Base-by-base conservation (phyloP, 2,329 filamentous ascomycete species). In the Diaporthe sp. region DNA sequence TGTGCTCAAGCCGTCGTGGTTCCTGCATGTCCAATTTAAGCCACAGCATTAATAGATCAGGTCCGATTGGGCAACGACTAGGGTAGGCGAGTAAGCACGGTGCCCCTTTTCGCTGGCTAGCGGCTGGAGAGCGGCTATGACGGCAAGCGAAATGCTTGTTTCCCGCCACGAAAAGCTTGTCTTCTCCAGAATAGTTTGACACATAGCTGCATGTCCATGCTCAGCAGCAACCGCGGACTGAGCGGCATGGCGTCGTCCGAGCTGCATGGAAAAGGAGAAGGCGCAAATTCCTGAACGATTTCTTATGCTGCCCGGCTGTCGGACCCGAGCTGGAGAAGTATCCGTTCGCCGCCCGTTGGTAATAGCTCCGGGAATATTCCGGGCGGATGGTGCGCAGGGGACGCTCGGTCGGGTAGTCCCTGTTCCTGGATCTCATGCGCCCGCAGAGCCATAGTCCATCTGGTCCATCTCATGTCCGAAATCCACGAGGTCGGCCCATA, bases 141-240 rank as follows among this genome's bases (percentile, higher is more conserved):
- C 56, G 69, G 56, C 69, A 71, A 56, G 39, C 51, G 55, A 70
- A 58, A 70, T 22, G 68, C 68, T 70, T 70, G 42, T 59, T 32
- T 56, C 25, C 37, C 51, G 53, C 42, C 69, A 30, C 44, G 25
- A 44, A 30, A 71, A 71, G 69, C 69, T 71, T 71, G 69, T 66
- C 63, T 42, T n/a, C 19, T 42, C n/a, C 17, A 9, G 22, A 30
- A 13, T 30, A 30, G n/a, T 44, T 35, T 53, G 44, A 58, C 32
- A 51, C 44, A 30, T 30, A n/a, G 42, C 12, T 42, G 35, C 39
- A 50, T 13, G 69, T 39, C 32, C 56, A 71, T 63, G 30, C 69
- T 71, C 37, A 35, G 25, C n/a, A 19, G 22, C 37, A 32, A 39
- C 56, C 4, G 17, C 47, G 44, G 39, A 15, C 47, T 25, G 42